phyloP scores from a whole-genome alignment of 352 stramenopile species.

The Pythium plurisporium region DNA sequence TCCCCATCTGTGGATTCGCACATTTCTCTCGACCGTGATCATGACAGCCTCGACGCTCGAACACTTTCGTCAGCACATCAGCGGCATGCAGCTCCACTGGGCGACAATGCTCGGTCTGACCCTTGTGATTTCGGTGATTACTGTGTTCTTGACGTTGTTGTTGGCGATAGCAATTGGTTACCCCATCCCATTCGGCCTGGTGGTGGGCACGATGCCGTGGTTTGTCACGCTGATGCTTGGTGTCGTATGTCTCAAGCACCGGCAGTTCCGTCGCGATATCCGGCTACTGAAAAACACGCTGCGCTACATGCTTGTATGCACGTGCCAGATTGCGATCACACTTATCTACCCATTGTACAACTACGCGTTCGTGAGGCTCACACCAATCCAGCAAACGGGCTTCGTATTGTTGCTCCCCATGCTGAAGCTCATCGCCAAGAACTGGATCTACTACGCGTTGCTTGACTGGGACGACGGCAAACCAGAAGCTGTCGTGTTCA shows the following conservation, averaged over 20 bases:
- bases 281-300: background rate
- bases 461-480: conserved; percentile 26
- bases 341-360: conserved; percentile 43
- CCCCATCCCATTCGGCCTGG: conserved; percentile 12
- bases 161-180: conserved; percentile 8
- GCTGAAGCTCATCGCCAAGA: conserved; percentile 42
- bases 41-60: conserved; percentile 6
- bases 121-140: conserved; percentile 3
- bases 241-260: background rate
- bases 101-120: background rate
- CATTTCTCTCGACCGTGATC: conserved; percentile 1
- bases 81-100: background rate
- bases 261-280: background rate
- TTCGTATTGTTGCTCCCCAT: conserved; percentile 36
- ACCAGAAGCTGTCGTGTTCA: conserved; percentile 44
- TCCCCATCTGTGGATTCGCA: conserved; percentile 15
- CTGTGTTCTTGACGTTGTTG: background rate
- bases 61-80: conserved; percentile 13
- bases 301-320: conserved; percentile 9
- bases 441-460: conserved; percentile 26
- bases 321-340: conserved; percentile 14
- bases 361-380: conserved; percentile 27
- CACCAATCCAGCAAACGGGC: conserved; percentile 15
- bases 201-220: conserved; percentile 8
- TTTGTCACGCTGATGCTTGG: conserved; percentile 1